Percentiles rank a stretch among this genome's conserved stretches.
Conservation (phyloP, 1,284 basidiomycete species). For the Irpex sp. region DNA sequence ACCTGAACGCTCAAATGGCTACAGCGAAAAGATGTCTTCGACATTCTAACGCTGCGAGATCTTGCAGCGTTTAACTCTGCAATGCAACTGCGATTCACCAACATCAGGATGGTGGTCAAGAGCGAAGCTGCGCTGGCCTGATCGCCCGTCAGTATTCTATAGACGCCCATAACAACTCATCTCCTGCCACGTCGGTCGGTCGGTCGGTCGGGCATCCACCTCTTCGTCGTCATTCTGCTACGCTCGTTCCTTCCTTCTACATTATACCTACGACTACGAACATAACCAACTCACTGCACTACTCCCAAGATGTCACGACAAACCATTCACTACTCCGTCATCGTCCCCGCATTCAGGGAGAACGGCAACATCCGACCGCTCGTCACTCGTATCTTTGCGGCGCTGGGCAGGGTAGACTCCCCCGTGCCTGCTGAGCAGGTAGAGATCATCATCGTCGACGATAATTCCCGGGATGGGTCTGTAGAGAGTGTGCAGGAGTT, state of each 20-base stretch:
- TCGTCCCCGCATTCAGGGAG: slow-evolving; percentile 45
- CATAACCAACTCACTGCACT: background rate
- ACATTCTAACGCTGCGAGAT: background rate
- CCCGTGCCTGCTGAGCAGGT: slow-evolving; percentile 24
- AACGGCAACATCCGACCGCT: slow-evolving; percentile 37
- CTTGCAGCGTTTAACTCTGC: no score
- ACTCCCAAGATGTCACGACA: slow-evolving; percentile 4
- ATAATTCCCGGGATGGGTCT: slow-evolving; percentile 41
- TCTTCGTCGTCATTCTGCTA: background rate
- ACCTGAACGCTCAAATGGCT: no score
- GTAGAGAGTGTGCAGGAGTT: slow-evolving; percentile 34
- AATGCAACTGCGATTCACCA: background rate
- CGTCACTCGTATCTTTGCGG: slow-evolving; percentile 32
- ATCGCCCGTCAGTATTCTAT: background rate
- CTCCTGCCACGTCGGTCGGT: background rate
- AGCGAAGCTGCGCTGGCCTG: background rate
- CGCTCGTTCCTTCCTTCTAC: background rate
- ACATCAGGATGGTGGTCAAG: background rate
- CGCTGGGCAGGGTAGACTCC: slow-evolving; percentile 23
- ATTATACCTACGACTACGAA: background rate
- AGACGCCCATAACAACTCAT: background rate
- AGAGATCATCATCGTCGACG: slow-evolving; percentile 44
- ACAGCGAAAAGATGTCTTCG: background rate
- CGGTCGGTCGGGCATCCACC: background rate
- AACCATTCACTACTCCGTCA: slow-evolving; percentile 31